Evolutionary conservation across 257 asterid species (phyloP).

Genomic region (Fraxinus cuspidata): DNA sequence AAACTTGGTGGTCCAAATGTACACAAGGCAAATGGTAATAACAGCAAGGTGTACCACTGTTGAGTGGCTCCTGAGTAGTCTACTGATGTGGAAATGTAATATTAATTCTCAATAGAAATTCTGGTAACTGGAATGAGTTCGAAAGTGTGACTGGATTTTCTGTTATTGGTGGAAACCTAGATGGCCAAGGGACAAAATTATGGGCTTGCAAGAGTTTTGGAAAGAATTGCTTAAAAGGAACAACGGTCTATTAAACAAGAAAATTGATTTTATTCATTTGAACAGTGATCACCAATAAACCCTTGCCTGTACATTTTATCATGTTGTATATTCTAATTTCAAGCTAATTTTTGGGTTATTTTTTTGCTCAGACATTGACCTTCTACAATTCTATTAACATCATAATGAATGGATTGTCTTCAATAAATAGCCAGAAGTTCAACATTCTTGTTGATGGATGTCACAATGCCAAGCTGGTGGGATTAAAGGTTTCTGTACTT

Average conservation of each 20-base stretch:
- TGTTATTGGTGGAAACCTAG: conserved; percentile 52
- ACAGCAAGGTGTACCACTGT: no score
- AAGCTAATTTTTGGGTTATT: no score
- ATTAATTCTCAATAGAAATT: no score
- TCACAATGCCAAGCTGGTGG: conserved; percentile 35
- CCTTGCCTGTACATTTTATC: no score
- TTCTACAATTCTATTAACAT: conserved; percentile 57
- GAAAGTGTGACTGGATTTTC: conserved; percentile 55
- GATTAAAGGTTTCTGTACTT: conserved; percentile 46
- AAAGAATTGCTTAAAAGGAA: conserved; percentile 41
- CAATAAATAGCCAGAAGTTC: conserved; percentile 58
- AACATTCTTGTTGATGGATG: conserved; percentile 56
- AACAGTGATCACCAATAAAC: no score
- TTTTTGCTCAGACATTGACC: conserved; percentile 39
- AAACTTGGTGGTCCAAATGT: no score
- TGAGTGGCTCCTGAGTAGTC: no score
- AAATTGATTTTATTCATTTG: no score
- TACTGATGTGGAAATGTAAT: no score
- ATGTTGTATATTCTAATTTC: no score
- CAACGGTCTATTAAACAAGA: conserved; percentile 29
- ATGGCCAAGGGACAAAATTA: conserved; percentile 42
- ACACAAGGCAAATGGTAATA: no score
- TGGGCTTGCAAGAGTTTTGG: conserved; percentile 49
- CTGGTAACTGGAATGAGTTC: conserved; percentile 52
- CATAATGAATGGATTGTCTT: conserved; percentile 42